A percentile compares a stretch with the other conserved stretches of the same genome.
Conservation (phyloP, 1,284 basidiomycete genomes). For the Tilletia indica region DNA sequence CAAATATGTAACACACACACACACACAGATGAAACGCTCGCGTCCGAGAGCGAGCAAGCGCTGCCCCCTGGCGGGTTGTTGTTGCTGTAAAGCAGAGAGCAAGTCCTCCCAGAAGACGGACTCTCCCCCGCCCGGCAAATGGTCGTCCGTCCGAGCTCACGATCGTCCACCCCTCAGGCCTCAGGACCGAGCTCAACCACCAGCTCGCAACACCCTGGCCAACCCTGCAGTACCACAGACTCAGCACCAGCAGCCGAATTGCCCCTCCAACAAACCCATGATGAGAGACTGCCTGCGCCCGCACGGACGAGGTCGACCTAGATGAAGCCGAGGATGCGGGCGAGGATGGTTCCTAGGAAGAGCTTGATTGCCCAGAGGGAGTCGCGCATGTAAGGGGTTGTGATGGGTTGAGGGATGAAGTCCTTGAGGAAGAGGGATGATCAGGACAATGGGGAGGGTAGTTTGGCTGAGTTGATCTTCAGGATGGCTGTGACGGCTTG, state of each 20-base stretch:
- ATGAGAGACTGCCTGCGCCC: conserved; percentile 68
- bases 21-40: too few relatives aligned
- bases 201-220: conserved; percentile 19
- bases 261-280: conserved; percentile 39
- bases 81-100: too few relatives aligned
- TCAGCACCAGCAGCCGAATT: conserved; percentile 33
- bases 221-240: conserved; percentile 36
- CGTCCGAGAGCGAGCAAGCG: too few relatives aligned
- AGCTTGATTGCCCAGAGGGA: conserved; percentile 63
- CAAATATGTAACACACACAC: too few relatives aligned
- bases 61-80: too few relatives aligned
- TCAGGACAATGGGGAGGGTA: conserved; percentile 40
- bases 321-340: conserved; percentile 69
- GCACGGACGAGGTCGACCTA: conserved; percentile 73
- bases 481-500: conserved; percentile 54
- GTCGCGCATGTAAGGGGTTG: conserved; percentile 43
- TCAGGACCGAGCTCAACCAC: conserved; percentile 12
- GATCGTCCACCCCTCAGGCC: too few relatives aligned
- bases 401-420: conserved; percentile 21
- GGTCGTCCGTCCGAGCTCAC: too few relatives aligned
- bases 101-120: too few relatives aligned
- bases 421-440: conserved; percentile 59
- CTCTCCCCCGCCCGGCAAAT: too few relatives aligned
- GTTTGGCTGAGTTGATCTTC: conserved; percentile 61
- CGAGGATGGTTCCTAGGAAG: conserved; percentile 66